Base-by-base conservation (phyloP, 2,329 filamentous ascomycete species). In the Pezicula carpinea region DNA sequence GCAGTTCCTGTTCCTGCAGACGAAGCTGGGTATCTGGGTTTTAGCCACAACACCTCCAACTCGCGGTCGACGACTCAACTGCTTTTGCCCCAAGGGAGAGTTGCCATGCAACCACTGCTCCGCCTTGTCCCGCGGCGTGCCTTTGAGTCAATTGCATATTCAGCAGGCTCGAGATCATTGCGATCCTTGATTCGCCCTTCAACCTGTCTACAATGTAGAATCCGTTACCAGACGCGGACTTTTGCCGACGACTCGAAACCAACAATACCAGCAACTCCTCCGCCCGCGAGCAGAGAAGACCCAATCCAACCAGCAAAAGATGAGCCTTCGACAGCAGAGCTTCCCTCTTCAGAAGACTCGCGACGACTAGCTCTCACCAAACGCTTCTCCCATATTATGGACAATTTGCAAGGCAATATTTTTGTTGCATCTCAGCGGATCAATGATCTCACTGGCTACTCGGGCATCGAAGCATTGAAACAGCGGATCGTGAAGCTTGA, bases 381-480 rank as follows among this genome's bases (percentile, higher is more conserved):
- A 38, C 67, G 68, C 53, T 80, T 93, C 64, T 80, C 79, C 40
- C 68, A 77, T 47, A 72, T 95, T 64, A 95, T 97, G 88, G 93
- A 99, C 70, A 83, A 88, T 53, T 66, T 96, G 17, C 89, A 97
- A 63, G 80, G 85, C 26, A 90, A 92, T 58, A 77, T 95, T 39
- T 86, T 96, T 54, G 79, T 85, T 43, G 91, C 91, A 4, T 89
- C 89, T 2, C 88, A 93, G 64, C 86, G 87, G 49, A 80, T 99
- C 67, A 99, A 96, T 68, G 89, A 91, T 60, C 80, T 96, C 45
- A 99, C 93, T 2, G 93, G 93, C 55, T 99, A 97, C 72, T 87
- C 87, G 1, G 83, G 86, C 36, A 97, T 99, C 65, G 91, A 96
- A 66, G 73, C 80, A 19, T 79, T 99, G 56, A 95, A 96, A 64